Evolutionary conservation across 768 basidiomycete genomes (phyloP).

Genomic region (Nevesoporus exiguus): DNA sequence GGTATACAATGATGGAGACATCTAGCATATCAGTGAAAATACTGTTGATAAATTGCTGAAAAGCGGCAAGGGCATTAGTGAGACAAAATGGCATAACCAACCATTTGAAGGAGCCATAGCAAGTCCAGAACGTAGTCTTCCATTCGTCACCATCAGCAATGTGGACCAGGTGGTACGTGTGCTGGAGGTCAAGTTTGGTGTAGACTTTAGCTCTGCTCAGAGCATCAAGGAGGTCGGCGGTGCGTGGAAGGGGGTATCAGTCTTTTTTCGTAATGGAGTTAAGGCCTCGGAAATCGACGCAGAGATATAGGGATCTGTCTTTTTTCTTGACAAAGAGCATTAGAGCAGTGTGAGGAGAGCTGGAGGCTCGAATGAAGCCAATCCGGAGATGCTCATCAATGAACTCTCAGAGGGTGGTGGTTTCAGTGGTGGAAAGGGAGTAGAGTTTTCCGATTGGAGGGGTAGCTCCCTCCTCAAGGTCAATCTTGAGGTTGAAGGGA

Average conservation of each 20-base stretch:
- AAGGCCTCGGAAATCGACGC: background rate
- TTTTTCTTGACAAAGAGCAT: background rate
- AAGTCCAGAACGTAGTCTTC: background rate
- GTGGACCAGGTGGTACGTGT: no score
- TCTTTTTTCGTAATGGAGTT: background rate
- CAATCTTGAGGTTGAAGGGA: background rate
- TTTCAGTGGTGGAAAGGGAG: no score
- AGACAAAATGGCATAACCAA: background rate
- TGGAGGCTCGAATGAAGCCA: background rate
- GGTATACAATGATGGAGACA: background rate
- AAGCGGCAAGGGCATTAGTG: no score
- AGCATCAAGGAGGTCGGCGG: background rate
- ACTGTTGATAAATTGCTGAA: no score
- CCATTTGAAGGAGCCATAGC: background rate
- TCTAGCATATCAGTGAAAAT: no score
- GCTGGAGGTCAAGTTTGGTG: no score
- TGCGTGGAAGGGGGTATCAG: no score
- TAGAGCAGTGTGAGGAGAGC: background rate
- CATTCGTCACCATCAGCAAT: background rate
- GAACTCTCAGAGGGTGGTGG: background rate
- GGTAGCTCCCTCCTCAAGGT: background rate
- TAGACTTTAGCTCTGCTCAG: background rate
- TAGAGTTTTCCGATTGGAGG: no score
- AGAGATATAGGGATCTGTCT: background rate
- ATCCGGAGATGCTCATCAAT: background rate